These are phyloP conservation scores for Pseudocercospora fuligena DNA, from an alignment of 2,329 filamentous ascomycete species.

Conservation along the genomic window DNA sequence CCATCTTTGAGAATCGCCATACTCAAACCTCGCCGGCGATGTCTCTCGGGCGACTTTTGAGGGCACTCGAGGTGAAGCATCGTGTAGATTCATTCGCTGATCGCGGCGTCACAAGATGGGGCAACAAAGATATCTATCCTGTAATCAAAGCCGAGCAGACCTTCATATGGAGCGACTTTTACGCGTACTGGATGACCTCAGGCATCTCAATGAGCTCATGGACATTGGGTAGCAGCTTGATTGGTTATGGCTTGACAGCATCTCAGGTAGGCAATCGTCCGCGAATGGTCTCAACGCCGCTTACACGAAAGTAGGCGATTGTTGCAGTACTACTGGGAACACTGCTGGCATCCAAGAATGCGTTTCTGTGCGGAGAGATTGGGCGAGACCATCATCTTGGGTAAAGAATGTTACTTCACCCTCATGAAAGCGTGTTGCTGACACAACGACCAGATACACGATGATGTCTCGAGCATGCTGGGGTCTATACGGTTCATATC, in stretches of 20 bases:
- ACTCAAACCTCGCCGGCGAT: not conserved
- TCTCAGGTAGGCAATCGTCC: not conserved
- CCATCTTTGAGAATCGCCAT: too few relatives aligned
- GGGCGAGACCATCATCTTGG: slow-evolving; percentile 22
- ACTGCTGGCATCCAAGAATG: not conserved
- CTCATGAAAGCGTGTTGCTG: not conserved
- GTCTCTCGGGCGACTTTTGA: not conserved
- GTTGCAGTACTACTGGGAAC: not conserved
- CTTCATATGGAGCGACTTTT: slow-evolving; percentile 13
- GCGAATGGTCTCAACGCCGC: slow-evolving; percentile 14
- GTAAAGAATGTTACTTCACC: not conserved
- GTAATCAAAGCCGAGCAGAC: slow-evolving; percentile 11
- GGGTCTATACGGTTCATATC: slow-evolving; percentile 32
- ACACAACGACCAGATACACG: slow-evolving; percentile 12
- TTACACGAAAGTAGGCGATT: not conserved
- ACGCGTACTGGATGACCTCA: slow-evolving; percentile 15
- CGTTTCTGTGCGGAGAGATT: not conserved
- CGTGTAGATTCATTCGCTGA: slow-evolving; percentile 9
- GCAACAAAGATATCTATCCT: slow-evolving; percentile 13
- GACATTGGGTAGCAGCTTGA: slow-evolving; percentile 9
- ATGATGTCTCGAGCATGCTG: slow-evolving; percentile 31
- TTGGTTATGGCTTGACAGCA: slow-evolving; percentile 6
- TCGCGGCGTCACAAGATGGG: slow-evolving; percentile 10
- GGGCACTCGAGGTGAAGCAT: slow-evolving; percentile 6
- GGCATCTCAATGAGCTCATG: slow-evolving; percentile 11